Conservation (phyloP, 1,284 basidiomycete species). For the Leccinum fallax region DNA sequence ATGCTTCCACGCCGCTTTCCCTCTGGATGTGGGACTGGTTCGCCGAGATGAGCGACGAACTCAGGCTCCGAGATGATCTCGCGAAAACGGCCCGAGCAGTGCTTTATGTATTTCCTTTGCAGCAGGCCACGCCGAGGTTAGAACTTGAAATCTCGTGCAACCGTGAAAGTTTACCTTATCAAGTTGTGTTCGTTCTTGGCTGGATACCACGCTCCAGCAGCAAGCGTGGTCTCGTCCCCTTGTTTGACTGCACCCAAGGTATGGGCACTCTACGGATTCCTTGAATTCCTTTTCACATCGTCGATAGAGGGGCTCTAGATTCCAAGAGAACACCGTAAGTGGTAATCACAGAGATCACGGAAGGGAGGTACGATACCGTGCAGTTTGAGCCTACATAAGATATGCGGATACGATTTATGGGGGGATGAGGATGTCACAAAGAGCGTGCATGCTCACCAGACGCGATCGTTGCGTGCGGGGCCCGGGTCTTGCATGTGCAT, state of each 20-base stretch:
- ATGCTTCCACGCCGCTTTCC: slow-evolving; percentile 65
- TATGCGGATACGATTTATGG: background rate
- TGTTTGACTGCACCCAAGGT: no score
- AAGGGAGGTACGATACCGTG: slow-evolving; percentile 48
- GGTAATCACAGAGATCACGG: background rate
- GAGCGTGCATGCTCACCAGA: slow-evolving; percentile 58
- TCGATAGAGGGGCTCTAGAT: slow-evolving; percentile 76
- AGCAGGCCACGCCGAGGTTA: background rate
- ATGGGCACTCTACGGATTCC: no score
- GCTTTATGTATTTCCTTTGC: slow-evolving; percentile 63
- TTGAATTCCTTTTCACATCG: no score
- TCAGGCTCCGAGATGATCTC: slow-evolving; percentile 57
- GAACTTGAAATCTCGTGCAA: background rate
- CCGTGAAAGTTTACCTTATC: slow-evolving; percentile 54
- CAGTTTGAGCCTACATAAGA: slow-evolving; percentile 65
- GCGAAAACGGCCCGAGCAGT: slow-evolving; percentile 65
- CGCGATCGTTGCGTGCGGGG: slow-evolving; percentile 71
- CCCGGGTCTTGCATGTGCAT: slow-evolving; percentile 56
- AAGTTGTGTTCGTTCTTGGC: slow-evolving; percentile 75
- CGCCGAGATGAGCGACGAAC: slow-evolving; percentile 72
- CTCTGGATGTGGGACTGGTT: slow-evolving; percentile 60
- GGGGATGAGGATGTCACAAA: background rate
- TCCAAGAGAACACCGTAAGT: slow-evolving; percentile 11
- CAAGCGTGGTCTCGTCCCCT: slow-evolving; percentile 75
- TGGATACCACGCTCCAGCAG: slow-evolving; percentile 85